Base-by-base conservation (phyloP, 805 yeast genomes). In the Starmera pachycereana region DNA sequence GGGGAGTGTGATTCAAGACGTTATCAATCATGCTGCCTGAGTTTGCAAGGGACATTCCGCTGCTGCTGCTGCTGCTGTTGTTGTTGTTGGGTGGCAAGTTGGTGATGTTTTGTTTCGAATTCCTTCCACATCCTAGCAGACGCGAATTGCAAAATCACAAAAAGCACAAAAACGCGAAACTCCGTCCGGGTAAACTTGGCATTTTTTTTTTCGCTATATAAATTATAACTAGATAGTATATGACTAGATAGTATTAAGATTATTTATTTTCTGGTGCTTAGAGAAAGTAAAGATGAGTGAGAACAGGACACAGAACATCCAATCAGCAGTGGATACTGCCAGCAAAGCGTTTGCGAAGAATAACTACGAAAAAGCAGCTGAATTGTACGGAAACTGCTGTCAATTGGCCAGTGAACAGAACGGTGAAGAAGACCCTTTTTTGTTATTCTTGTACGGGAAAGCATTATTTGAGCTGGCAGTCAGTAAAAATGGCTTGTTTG, bases 381-480 rank as follows among this genome's bases (percentile, higher is more conserved):
- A 77, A 43, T 63, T 66, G 40, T 84, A 81, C 47, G 88, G 85
- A 0, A 76, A 77, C 41, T 88, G 92, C 1, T 86, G 95, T 55
- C 81, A 73, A 42, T 45, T 57, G 34, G 69, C 62, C 47, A 70
- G 76, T 37, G 61, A 62, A 11, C 62, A 69, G 18, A 66, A 70
- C 12, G 77, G 74, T n/a, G 72, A 73, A 35, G 95, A 87, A 46
- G 73, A 74, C 44, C 81, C 92, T 6, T 84, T 84, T 44, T 66
- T 86, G 48, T 64, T 88, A 51, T 76, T 71, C 47, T 58, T 82
- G 33, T 88, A 88, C 48, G 96, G 96, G 3, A 77, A 78, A 56
- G 78, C 95, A 1, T 60, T 89, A 31, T 88, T 81, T 61, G 82
- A 79, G 46, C 72, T 75, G 32, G 97, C 89, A 0, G 82, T 85